Percentiles rank a stretch among this genome's conserved stretches.
These are phyloP conservation scores for Daedalea quercina DNA, from an alignment of 768 basidiomycete genomes.

Conservation along the genomic window DNA sequence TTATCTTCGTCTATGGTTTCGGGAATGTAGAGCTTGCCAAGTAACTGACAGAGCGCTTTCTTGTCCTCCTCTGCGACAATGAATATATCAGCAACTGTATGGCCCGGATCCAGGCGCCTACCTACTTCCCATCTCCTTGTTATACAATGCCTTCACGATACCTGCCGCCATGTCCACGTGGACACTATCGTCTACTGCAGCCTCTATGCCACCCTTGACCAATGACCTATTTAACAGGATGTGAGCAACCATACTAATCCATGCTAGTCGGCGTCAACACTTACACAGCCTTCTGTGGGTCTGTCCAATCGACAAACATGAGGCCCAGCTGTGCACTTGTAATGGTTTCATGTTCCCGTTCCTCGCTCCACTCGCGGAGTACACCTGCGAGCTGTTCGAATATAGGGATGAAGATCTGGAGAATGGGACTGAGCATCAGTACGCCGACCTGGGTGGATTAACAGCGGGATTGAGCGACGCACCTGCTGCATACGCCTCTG, in stretches of 20 bases:
- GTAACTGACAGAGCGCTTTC: constrained; percentile 40
- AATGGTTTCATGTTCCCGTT: constrained; percentile 69
- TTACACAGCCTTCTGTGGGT: constrained; percentile 66
- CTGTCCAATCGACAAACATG: constrained; percentile 87
- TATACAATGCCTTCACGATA: constrained; percentile 42
- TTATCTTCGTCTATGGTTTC: constrained; percentile 64
- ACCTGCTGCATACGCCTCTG: constrained; percentile 68
- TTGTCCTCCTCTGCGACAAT: constrained; percentile 35
- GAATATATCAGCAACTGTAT: neutral
- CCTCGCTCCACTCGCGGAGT: constrained; percentile 61
- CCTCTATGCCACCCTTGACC: constrained; percentile 35
- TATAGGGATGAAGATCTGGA: constrained; percentile 64
- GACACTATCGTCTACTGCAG: constrained; percentile 31
- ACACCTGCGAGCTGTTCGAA: constrained; percentile 54
- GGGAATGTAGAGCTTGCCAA: constrained; percentile 56
- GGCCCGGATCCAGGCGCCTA: constrained; percentile 6
- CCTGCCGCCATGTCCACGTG: constrained; percentile 54
- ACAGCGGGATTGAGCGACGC: constrained; percentile 25
- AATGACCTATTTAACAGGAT: neutral
- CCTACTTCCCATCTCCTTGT: constrained; percentile 47
- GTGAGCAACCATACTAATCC: neutral
- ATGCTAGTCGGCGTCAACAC: constrained; percentile 14
- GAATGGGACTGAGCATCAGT: neutral
- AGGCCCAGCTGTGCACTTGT: constrained; percentile 64
- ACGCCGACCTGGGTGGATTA: neutral